Evolutionary conservation across 495 filamentous ascomycete species (phyloP), one percentile per base, ranked within the genome.

Genomic region (Aspergillus asperescens): DNA sequence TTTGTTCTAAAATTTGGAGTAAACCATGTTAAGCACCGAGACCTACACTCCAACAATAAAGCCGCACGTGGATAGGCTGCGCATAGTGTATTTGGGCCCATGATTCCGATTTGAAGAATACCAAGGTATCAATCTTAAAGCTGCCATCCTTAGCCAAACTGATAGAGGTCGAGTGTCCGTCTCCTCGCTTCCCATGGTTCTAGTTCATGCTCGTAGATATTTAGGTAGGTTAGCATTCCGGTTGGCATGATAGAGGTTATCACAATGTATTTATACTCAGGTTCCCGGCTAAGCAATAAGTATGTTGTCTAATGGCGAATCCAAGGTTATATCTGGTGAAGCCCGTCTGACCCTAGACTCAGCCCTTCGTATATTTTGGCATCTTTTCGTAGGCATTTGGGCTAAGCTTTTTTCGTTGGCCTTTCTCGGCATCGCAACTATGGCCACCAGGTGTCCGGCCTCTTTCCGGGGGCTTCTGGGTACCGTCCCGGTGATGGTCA

Each of bases 361-460:
- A 31, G 25, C 43, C 51, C 66, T 67, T 23, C 52, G 62, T 20
- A 60, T 43, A 61, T 84, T 39, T 88, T 1, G 92, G 90, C 77
- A 89, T 83, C 69, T 87, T 91, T 73, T 97, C 93, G 68, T 98
- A 96, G 0, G 92, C 93, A 73, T 98, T 98, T 42, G 89, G 89
- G 60, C 87, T 92, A 4, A 83, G 81, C 48, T 78, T 84, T 55
- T 85, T 79, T 41, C 68, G 74, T 66, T 73, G 64, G 61, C 66
- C 50, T 74, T 76, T 59, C 57, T 64, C 35, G 60, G 62, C 38
- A 57, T 62, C 46, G 25, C 52, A 48, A 59, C 73, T 57, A 19
- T 40, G 38, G 47, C 50, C 43, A 31, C 63, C 60, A 9, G 58
- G 59, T 13, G 63, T 50, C 34, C 60, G 43, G 19, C 63, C 64